A percentile compares a stretch with the other conserved stretches of the same genome.
These are phyloP conservation scores for Eucalyptus cladocalyx DNA, from an alignment of 345 rosid genomes.

Conservation along the genomic window DNA sequence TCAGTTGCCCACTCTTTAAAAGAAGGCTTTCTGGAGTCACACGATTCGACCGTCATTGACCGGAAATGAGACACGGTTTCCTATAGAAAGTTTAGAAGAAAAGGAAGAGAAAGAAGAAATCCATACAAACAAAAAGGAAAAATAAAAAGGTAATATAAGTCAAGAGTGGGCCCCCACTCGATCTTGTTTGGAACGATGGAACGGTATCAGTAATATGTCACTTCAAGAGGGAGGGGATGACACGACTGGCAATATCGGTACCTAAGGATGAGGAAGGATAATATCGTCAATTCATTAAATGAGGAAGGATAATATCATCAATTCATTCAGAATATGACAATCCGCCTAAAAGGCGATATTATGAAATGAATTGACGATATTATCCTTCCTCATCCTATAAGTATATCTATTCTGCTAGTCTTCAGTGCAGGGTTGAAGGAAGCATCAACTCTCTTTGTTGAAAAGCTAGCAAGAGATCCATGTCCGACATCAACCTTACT, in stretches of 20 bases:
- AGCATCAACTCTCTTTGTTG: background rate
- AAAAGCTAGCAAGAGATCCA: rapidly evolving
- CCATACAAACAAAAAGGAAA: background rate
- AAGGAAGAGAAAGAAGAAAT: background rate
- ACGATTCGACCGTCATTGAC: background rate
- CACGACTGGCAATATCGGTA: no score
- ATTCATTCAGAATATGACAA: no score
- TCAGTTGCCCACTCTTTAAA: no score
- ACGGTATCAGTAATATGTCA: no score
- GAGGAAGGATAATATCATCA: no score
- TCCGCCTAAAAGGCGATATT: no score
- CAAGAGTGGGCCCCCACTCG: no score
- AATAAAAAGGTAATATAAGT: background rate
- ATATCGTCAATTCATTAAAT: no score
- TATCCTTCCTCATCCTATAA: no score
- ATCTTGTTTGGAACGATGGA: rapidly evolving
- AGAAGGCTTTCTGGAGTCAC: background rate
- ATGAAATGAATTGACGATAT: no score
- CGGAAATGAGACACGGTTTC: background rate
- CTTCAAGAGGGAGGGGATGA: no score
- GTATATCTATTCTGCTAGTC: rapidly evolving
- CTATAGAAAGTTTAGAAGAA: rapidly evolving
- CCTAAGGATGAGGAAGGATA: no score
- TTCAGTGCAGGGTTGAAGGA: rapidly evolving
- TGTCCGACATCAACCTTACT: background rate